These are phyloP conservation scores for Geotrichum citri-aurantii DNA, from an alignment of 1,139 yeast species.

Conservation along the genomic window DNA sequence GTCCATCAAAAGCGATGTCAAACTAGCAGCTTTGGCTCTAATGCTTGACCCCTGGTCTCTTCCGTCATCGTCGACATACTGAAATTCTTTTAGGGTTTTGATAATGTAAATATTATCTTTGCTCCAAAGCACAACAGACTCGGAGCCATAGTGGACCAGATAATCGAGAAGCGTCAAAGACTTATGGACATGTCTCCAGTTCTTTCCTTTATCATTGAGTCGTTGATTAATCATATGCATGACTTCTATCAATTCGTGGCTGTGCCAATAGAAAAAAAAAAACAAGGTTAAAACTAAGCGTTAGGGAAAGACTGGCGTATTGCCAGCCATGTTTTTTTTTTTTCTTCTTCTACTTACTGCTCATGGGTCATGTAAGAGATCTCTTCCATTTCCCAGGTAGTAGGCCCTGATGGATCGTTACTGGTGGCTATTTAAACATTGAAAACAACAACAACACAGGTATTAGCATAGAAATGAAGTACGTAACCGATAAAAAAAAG, in stretches of 20 bases:
- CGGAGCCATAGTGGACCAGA: constrained; percentile 80
- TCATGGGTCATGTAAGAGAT: constrained; percentile 71
- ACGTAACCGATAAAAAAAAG: neutral
- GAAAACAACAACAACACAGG: neutral
- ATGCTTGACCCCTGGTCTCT: constrained; percentile 85
- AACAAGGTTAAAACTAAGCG: neutral
- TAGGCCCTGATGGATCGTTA: constrained; percentile 82
- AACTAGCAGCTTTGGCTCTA: constrained; percentile 86
- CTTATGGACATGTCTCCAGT: constrained; percentile 96
- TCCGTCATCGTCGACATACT: constrained; percentile 75
- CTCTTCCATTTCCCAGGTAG: constrained; percentile 77
- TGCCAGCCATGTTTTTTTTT: neutral
- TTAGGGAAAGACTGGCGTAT: no score
- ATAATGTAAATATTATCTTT: constrained; percentile 84
- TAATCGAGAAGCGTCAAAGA: constrained; percentile 77
- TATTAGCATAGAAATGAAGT: neutral
- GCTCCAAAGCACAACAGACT: constrained; percentile 91
- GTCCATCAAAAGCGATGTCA: constrained; percentile 72
- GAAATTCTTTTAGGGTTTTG: constrained; percentile 88
- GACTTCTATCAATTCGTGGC: constrained; percentile 71
- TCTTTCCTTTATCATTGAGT: constrained; percentile 92
- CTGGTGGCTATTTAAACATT: constrained; percentile 59
- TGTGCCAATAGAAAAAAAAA: neutral
- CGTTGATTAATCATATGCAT: constrained; percentile 96
- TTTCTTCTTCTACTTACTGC: constrained; percentile 31